A percentile compares a stretch with the other conserved stretches of the same genome.
Conservation (phyloP, 805 yeast genomes). For the Torulaspora quercuum region DNA sequence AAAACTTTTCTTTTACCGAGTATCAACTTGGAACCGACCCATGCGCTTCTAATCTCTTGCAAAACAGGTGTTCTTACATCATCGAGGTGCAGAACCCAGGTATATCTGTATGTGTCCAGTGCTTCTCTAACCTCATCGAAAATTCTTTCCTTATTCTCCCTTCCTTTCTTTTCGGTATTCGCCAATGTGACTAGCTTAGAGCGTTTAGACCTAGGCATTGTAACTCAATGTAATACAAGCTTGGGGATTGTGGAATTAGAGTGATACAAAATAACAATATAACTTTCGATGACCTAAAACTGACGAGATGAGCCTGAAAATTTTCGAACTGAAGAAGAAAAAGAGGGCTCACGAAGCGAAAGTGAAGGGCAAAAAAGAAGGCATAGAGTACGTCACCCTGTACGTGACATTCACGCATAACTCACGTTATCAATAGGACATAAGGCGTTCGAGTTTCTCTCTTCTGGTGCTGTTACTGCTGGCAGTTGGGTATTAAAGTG, state of each 20-base stretch:
- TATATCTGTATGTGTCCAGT: slow-evolving; percentile 70
- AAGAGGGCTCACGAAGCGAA: neutral
- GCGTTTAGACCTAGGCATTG: slow-evolving; percentile 96
- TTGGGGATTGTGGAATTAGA: no score
- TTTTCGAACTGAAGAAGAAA: slow-evolving; percentile 12
- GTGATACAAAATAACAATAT: no score
- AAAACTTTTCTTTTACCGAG: slow-evolving; percentile 92
- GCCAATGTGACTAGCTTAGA: slow-evolving; percentile 93
- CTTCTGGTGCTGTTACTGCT: no score
- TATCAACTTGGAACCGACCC: slow-evolving; percentile 86
- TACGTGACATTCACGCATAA: no score
- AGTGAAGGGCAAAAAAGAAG: no score
- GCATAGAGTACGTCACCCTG: slow-evolving; percentile 10
- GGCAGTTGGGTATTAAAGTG: no score
- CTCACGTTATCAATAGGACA: no score
- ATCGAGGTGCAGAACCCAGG: slow-evolving; percentile 82
- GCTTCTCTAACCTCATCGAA: slow-evolving; percentile 86
- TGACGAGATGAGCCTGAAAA: slow-evolving; percentile 21
- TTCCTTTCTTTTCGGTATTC: slow-evolving; percentile 93
- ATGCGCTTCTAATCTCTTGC: slow-evolving; percentile 87
- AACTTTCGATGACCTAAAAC: slow-evolving; percentile 11
- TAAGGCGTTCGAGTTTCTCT: no score
- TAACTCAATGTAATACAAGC: no score
- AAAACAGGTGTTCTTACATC: slow-evolving; percentile 94
- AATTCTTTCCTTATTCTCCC: slow-evolving; percentile 84